phyloP scores from a whole-genome alignment of 2,329 filamentous ascomycete species.

The Monilinia vaccinii-corymbosi region DNA sequence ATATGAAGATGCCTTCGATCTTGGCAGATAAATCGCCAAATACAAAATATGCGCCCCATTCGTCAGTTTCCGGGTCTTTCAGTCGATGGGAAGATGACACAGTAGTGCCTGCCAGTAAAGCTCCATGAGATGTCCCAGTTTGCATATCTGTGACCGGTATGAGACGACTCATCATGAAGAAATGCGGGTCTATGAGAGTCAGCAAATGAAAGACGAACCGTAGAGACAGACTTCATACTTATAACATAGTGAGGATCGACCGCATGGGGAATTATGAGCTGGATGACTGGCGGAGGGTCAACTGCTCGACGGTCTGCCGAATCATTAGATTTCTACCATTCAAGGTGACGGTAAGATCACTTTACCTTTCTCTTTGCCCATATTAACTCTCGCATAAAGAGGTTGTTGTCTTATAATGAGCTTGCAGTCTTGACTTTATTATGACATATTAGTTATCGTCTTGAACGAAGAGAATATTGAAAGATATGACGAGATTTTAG shows the following conservation, averaged over 20 bases:
- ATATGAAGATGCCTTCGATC: constrained; percentile 59
- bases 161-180: constrained; percentile 30
- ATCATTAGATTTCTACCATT: constrained; percentile 6
- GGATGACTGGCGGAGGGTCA: constrained; percentile 77
- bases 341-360: background rate
- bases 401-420: constrained; percentile 59
- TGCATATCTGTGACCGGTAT: constrained; percentile 4
- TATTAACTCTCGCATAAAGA: constrained; percentile 55
- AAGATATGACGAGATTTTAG: background rate
- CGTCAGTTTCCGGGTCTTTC: constrained; percentile 62
- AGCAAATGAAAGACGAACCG: background rate
- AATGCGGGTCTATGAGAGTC: constrained; percentile 36
- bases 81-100: constrained; percentile 75
- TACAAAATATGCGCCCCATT: constrained; percentile 80
- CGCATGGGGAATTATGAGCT: constrained; percentile 44
- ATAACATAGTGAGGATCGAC: constrained; percentile 41
- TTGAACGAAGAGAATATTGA: background rate
- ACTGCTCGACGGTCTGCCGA: constrained; percentile 68
- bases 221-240: constrained; percentile 40
- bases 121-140: constrained; percentile 27
- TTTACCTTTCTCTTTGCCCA: constrained; percentile 67
- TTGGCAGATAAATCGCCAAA: constrained; percentile 81
- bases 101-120: constrained; percentile 59
- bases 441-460: constrained; percentile 23
- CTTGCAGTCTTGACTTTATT: constrained; percentile 43